Percentiles rank a stretch among this genome's conserved stretches.
phyloP scores from a whole-genome alignment of 768 basidiomycete genomes.

The Mrakia frigida region DNA sequence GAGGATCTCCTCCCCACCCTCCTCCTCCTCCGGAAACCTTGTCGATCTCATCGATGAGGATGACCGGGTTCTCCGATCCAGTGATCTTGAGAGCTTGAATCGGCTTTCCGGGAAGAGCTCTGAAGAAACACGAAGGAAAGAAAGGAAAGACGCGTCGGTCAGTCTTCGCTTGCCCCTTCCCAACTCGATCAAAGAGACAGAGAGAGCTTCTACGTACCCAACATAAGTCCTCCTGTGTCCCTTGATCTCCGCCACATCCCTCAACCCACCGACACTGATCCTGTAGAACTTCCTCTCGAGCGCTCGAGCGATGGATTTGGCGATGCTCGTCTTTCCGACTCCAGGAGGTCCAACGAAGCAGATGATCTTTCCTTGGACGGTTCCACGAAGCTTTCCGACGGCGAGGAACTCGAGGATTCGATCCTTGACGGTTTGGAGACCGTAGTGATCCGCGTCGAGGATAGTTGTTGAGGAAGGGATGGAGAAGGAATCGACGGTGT shows the following conservation, averaged over 20 bases:
- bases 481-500: conserved; percentile 87
- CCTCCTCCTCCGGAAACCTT: conserved; percentile 55
- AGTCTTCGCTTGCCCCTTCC: background rate
- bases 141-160: background rate
- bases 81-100: conserved; percentile 90
- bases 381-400: conserved; percentile 88
- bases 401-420: conserved; percentile 94
- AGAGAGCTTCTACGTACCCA: conserved; percentile 52
- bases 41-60: conserved; percentile 92
- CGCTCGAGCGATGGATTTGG: conserved; percentile 69
- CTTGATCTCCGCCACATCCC: conserved; percentile 98
- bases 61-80: conserved; percentile 87
- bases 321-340: conserved; percentile 52
- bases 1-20: conserved; percentile 62
- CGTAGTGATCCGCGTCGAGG: conserved; percentile 93
- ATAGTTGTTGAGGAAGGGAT: conserved; percentile 74
- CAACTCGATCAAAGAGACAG: background rate
- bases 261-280: conserved; percentile 92
- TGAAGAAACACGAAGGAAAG: conserved; percentile 38
- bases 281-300: conserved; percentile 89
- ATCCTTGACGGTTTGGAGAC: conserved; percentile 83
- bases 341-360: conserved; percentile 95
- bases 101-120: conserved; percentile 88
- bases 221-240: conserved; percentile 97
- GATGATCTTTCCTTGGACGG: conserved; percentile 94